Conservation (phyloP, 2,329 filamentous ascomycete genomes). For the Hypoxylon sp. region DNA sequence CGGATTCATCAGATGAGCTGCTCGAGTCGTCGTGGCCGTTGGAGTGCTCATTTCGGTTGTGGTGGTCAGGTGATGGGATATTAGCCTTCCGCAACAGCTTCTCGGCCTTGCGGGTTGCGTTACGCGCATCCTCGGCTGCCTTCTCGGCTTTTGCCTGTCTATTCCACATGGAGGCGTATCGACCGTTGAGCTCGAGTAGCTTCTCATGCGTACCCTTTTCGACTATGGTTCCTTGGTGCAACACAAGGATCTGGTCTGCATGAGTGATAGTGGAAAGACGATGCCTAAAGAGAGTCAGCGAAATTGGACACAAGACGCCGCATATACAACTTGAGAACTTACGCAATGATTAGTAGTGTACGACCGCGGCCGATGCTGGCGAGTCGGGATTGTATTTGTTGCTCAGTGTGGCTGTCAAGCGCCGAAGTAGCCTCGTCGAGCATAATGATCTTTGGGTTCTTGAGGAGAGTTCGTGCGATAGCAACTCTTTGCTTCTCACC, state of each 20-base stretch:
- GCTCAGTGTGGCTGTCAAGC: conserved; percentile 89
- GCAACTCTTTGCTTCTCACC: conserved; percentile 95
- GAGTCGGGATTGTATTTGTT: conserved; percentile 89
- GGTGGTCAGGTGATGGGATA: conserved; percentile 48
- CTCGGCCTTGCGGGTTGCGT: conserved; percentile 52
- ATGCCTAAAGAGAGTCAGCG: conserved; percentile 60
- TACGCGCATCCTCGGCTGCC: conserved; percentile 67
- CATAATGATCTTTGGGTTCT: conserved; percentile 90
- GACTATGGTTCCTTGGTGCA: conserved; percentile 77
- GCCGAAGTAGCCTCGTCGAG: conserved; percentile 93
- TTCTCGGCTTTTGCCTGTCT: conserved; percentile 84
- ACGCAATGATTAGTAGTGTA: conserved; percentile 95
- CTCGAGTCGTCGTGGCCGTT: conserved; percentile 53
- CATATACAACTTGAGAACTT: conserved; percentile 50
- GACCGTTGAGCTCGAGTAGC: conserved; percentile 73
- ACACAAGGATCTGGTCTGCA: conserved; percentile 84
- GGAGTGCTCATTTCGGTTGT: conserved; percentile 44
- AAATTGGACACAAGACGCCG: background rate
- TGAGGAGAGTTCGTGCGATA: conserved; percentile 91
- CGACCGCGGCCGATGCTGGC: conserved; percentile 82
- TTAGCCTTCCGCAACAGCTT: conserved; percentile 61
- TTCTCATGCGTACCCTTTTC: conserved; percentile 83
- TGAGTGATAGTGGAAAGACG: conserved; percentile 86
- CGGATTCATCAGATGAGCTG: conserved; percentile 47
- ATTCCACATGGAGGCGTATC: conserved; percentile 87